Evolutionary conservation across 2,329 filamentous ascomycete genomes (phyloP).

Genomic region (Escovopsis sp.): DNA sequence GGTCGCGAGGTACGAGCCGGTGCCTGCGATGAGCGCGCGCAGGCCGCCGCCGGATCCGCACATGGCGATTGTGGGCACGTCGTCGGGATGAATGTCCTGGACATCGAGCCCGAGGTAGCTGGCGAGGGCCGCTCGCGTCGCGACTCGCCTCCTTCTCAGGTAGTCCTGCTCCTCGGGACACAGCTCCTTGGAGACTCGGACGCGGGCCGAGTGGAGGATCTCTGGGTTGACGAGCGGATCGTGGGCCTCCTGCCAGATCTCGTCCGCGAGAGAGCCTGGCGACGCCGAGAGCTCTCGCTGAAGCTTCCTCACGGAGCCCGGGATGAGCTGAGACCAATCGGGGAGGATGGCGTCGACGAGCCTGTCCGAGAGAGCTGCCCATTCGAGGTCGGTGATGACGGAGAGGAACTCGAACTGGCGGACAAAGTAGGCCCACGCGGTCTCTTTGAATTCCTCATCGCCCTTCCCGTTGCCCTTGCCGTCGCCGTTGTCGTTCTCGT

Average conservation of each 20-base stretch:
- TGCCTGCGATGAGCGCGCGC: constrained; percentile 76
- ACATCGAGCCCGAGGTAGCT: constrained; percentile 68
- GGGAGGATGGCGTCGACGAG: constrained; percentile 62
- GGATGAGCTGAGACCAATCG: constrained; percentile 65
- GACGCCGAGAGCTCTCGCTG: constrained; percentile 78
- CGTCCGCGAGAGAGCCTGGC: constrained; percentile 74
- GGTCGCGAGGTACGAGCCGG: constrained; percentile 71
- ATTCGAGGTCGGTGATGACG: constrained; percentile 37
- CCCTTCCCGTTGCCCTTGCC: no score
- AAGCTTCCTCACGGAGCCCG: constrained; percentile 64
- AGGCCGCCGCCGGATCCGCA: constrained; percentile 89
- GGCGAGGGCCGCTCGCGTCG: constrained; percentile 60
- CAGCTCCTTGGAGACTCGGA: constrained; percentile 67
- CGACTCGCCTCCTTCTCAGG: constrained; percentile 48
- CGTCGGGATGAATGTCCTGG: constrained; percentile 73
- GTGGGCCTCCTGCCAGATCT: constrained; percentile 86
- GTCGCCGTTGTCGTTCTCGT: no score
- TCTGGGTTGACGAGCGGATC: constrained; percentile 76
- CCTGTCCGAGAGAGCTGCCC: constrained; percentile 36
- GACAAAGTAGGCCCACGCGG: constrained; percentile 34
- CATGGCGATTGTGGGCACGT: constrained; percentile 85
- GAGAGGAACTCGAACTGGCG: constrained; percentile 37
- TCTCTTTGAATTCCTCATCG: constrained; percentile 14
- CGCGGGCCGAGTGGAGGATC: constrained; percentile 64
- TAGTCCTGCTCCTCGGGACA: constrained; percentile 75